Evolutionary conservation across 192 early-diverging fungal genomes (phyloP), one percentile per base, ranked within the genome.

Genomic region (Entomortierella beljakovae): DNA sequence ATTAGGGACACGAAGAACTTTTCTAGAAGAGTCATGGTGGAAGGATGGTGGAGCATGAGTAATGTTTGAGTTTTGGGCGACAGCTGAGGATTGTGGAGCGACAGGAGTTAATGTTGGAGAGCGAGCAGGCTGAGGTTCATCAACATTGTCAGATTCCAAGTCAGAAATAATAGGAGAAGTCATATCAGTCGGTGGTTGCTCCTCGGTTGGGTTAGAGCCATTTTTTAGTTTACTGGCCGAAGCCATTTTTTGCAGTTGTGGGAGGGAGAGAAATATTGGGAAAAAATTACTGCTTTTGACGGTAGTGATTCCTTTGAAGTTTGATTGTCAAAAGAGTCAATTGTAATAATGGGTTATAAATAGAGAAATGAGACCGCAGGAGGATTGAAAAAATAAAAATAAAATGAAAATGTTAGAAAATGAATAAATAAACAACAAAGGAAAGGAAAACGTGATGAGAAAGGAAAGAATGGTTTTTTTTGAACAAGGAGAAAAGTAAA

Each of bases 131-230:
- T 69, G 74, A 8, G 57, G 65, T 16, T 77, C 74, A 34, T 77
- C 61, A 26, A 26, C 49, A 3, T 65, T 69, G 49, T 77, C 74
- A 33, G 42, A 69, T 28, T 77, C 74, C 34, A 48, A n/a, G 25
- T 77, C 75, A 0, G 75, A 79, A 3, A 70, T 25, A 40, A 79
- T 70, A 54, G 67, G 66, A 25, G 75, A 79, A 42, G 53, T 29
- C 29, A 59, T 60, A n/a, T 74, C 64, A 40, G 50, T 25, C 13
- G 34, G 56, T 15, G 32, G 35, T 16, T 5, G 60, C 25, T 43
- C 6, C 31, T 64, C 61, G 22, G 35, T 50, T 22, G 70, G 25
- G 43, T 23, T 54, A 48, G 37, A n/a, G 53, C 57, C 71, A n/a
- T 33, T 48, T 28, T 20, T 20, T 5, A 46, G 48, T 38, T 57